Evolutionary conservation across 169 alveolate genomes (phyloP).

Genomic region (Besnoitia besnoiti): DNA sequence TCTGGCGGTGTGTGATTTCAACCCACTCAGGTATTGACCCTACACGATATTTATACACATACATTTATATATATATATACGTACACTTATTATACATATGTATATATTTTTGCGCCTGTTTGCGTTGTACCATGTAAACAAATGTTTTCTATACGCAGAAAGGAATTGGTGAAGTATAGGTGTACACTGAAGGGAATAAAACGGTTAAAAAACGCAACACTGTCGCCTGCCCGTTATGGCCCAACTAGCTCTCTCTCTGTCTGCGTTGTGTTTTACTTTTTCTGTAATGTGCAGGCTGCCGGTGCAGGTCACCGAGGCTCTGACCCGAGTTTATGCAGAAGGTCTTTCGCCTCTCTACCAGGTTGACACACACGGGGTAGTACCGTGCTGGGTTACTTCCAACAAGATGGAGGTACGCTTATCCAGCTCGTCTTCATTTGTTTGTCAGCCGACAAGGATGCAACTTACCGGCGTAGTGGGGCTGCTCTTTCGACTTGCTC

Average conservation of each 20-base stretch:
- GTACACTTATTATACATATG: background rate
- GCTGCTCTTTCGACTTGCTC: background rate
- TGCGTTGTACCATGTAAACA: background rate
- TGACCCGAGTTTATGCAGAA: background rate
- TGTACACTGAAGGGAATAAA: too few relatives aligned
- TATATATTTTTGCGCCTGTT: background rate
- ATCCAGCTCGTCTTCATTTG: background rate
- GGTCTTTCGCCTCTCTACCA: conserved; percentile 64
- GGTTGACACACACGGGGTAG: conserved; percentile 75
- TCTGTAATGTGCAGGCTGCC: conserved; percentile 24
- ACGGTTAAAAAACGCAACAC: too few relatives aligned
- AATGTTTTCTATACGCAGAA: background rate
- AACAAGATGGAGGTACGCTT: conserved; percentile 65
- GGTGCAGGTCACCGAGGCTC: background rate
- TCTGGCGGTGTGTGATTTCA: conserved; percentile 40
- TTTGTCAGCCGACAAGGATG: background rate
- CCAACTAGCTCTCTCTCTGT: background rate
- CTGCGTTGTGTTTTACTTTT: background rate
- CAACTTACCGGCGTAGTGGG: background rate
- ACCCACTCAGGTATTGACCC: conserved; percentile 48
- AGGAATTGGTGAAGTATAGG: too few relatives aligned
- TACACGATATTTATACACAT: too few relatives aligned
- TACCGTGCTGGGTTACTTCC: conserved; percentile 77
- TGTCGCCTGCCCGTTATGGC: too few relatives aligned
- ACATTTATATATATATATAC: conserved; percentile 4